Evolutionary conservation across 148 eudicot species (phyloP), one percentile per base, ranked within the genome.

Genomic region (Rhododendron ferrugineum): DNA sequence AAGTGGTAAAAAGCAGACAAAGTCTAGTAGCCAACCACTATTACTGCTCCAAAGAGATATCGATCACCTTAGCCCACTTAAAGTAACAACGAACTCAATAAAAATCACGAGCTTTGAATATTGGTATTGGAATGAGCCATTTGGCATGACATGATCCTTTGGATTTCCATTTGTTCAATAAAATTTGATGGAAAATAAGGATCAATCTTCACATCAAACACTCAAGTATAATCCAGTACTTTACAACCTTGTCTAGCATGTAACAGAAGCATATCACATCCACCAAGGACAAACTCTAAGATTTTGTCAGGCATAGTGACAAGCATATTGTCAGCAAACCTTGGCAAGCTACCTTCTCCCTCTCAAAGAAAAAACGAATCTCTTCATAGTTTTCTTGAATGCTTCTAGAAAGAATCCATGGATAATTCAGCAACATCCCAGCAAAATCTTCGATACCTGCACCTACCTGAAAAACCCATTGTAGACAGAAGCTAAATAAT

Each of bases 391-490:
- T 94, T 82, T 79, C 86, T 85, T 87, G 90, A 80, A 96, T 89
- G 89, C 98, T 89, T 60, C 83, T 83, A 18, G 95, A 96, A 83
- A 94, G 90, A 81, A 96, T 84, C 99, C 99, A 96, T 32, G 99
- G 99, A 90, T 96, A 96, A 84, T 93, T 96, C 85, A 88, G 79
- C 88, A 96, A 84, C 87, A 96, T 91, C 85, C 84, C 90, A 68
- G 93, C 92, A 76, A 91, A 75, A 79, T 89, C 90, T 58, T 86
- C 88, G 28, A 84, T 87, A 76, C 58, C 79, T 64, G 78, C 88
- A 87, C 91, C 93, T 47, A 88, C 91, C 98, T 96, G 88, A 85
- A 85, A 83, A 86, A 83, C 0, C 32, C 26, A 42, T 56, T 78
- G 16, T 1, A n/a, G 26, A 44, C 23, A 20, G 62, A 84, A 73